Evolutionary conservation across 768 basidiomycete genomes (phyloP), one percentile per base, ranked within the genome.

Genomic region (Strobilomyces echinocephalus): DNA sequence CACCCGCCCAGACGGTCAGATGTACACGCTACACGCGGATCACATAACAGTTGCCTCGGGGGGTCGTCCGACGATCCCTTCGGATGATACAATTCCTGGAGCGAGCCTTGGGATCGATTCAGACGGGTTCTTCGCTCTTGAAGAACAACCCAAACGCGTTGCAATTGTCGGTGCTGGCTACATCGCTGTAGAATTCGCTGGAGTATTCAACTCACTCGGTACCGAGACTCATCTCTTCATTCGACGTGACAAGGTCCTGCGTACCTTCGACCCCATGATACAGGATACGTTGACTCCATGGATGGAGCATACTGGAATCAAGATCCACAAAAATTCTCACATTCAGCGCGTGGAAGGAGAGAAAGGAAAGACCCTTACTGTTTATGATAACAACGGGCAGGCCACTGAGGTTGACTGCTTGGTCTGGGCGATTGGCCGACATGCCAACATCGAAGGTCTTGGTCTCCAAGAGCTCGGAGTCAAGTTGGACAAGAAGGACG

Each of bases 131-230:
- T 99, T 99, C 63, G 91, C 84, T 42, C 82, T 99, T 42, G 83
- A 83, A 59, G 80, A 87, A 48, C 93, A 95, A 69, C 97, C 97
- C 9, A 91, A 87, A 72, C 83, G 93, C 53, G 94, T 97, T 30
- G 95, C 87, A 4, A 87, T 98, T 50, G 85, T 97, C 40, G 97
- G 97, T 43, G 97, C 97, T 14, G 97, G 97, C 1, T 99, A 99
- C 70, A 98, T 99, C 61, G 94, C 94, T 16, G 91, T 97, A 56
- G 97, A 99, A 72, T 83, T 99, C 43, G 92, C 95, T 5, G 97
- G 97, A 18, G 83, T 99, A 50, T 83, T 99, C 73, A 83, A 97
- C 71, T 79, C 90, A 8, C 83, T 97, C 52, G 93, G 95, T 20
- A 80, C 86, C 34, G 92, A 98, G 72, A 94, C 93, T 8, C 94